Base-by-base conservation (phyloP, 768 basidiomycete species). In the Clavaria fumosa region DNA sequence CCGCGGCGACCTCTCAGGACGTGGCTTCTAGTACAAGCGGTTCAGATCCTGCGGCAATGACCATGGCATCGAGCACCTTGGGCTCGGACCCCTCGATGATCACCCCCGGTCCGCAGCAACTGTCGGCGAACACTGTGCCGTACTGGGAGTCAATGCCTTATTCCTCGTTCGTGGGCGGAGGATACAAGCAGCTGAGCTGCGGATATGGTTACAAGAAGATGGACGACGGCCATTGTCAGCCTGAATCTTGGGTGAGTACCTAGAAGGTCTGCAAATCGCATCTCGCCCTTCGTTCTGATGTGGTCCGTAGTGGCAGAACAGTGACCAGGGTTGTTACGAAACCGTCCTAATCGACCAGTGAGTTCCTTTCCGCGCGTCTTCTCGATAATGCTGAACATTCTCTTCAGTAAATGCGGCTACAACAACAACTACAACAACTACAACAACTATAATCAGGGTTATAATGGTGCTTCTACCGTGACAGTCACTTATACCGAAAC, bases 191-290 rank as follows among this genome's bases (percentile, higher is more conserved):
- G 52, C 55, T 81, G 53, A 55, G 66, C 45, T 83, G 79, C 50
- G 79, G 79, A 35, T 83, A 83, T 50, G 79, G 78, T 18, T 75
- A 74, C 49, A 47, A 54, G 34, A 78, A 76, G 56, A 54, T 52
- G 39, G 57, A 52, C 7, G 66, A 76, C 51, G 75, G 75, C 23
- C 62, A 59, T 34, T 82, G 79, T 53, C 42, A 54, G 15, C 46
- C 59, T 18, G 52, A 70, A 51, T 64, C 66, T 37, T 81, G 79
- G 78, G 77, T 78, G 47, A 43, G 66, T 60, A 4, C 4, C 14
- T 14, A 14, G 9, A 28, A 28, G 20, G 23, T 11, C 3, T 27
- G n/a, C n/a, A n/a, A n/a, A n/a, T 18, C 26, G 2, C 10, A 18
- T 33, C 7, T 35, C 7, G 18, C 19, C n/a, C 7, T 35, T 18